phyloP scores from a whole-genome alignment of 495 filamentous ascomycete genomes.

The Tuber microsphaerosporum region DNA sequence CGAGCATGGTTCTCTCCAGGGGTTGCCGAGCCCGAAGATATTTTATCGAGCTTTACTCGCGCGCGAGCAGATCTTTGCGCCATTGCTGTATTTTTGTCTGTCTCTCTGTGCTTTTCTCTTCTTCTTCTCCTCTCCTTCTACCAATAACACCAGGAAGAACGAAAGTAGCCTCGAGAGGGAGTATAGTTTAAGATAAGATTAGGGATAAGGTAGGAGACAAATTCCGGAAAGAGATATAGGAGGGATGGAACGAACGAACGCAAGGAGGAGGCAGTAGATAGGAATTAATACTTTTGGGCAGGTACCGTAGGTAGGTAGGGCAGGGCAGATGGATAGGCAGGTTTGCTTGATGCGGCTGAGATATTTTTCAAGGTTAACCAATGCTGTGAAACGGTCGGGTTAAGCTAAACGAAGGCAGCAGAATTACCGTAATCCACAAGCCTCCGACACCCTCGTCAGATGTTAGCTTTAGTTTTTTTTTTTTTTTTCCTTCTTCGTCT shows the following conservation, averaged over 20 bases:
- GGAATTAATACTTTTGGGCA: neutral
- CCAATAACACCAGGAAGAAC: neutral
- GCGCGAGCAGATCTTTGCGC: conserved; percentile 40
- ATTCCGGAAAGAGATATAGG: neutral
- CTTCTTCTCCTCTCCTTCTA: neutral
- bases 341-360: neutral
- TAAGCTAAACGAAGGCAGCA: neutral
- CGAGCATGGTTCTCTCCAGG: conserved; percentile 10
- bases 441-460: neutral
- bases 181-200: neutral
- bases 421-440: neutral
- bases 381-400: neutral
- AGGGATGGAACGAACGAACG: neutral
- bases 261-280: neutral
- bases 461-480: neutral
- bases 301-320: neutral
- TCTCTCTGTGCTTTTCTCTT: neutral
- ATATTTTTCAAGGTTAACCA: neutral
- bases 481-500: neutral
- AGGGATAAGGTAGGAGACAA: neutral
- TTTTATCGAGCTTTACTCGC: conserved; percentile 40
- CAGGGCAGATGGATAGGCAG: neutral
- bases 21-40: conserved; percentile 16
- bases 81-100: conserved; percentile 21
- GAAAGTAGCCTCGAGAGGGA: neutral